Conservation (phyloP, 176 grass and related monocot genomes). For the Paspalum vaginatum region DNA sequence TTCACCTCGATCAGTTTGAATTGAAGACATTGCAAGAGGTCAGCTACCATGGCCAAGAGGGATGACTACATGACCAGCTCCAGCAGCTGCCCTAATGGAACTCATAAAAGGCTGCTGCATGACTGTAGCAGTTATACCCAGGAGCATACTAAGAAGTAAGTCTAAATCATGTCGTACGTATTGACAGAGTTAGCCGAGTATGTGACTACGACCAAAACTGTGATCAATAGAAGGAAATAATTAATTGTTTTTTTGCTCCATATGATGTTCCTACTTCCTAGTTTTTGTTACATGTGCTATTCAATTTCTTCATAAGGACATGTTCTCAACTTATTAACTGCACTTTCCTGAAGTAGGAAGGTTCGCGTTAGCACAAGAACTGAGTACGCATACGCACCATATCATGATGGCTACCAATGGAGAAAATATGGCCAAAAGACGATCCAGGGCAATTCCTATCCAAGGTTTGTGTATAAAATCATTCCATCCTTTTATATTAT, state of each 20-base stretch:
- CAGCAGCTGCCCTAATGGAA: slow-evolving; percentile 21
- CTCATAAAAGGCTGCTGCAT: slow-evolving; percentile 36
- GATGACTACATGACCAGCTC: slow-evolving; percentile 21
- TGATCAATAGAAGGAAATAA: not conserved
- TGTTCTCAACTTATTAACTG: not conserved
- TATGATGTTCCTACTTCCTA: slow-evolving; percentile 1
- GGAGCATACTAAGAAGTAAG: slow-evolving; percentile 51
- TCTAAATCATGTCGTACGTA: slow-evolving; percentile 13
- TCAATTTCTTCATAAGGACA: slow-evolving; percentile 16
- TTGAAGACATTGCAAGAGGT: slow-evolving; percentile 5
- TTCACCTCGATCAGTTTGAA: not conserved
- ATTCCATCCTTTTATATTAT: slow-evolving; percentile 4
- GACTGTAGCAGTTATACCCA: slow-evolving; percentile 23
- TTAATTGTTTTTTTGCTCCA: not conserved
- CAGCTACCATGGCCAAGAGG: slow-evolving; percentile 23
- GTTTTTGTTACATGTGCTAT: not conserved
- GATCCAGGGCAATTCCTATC: slow-evolving; percentile 44
- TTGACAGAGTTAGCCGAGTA: not conserved
- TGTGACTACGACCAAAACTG: not conserved
- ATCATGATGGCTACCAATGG: slow-evolving; percentile 63
- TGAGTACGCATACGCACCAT: slow-evolving; percentile 57
- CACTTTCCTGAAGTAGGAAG: slow-evolving; percentile 46
- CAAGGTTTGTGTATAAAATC: slow-evolving; percentile 48
- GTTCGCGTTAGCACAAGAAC: slow-evolving; percentile 26
- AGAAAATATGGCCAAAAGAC: slow-evolving; percentile 66